phyloP scores from a whole-genome alignment of 2,329 filamentous ascomycete species.

The Colletotrichum gigasporum region DNA sequence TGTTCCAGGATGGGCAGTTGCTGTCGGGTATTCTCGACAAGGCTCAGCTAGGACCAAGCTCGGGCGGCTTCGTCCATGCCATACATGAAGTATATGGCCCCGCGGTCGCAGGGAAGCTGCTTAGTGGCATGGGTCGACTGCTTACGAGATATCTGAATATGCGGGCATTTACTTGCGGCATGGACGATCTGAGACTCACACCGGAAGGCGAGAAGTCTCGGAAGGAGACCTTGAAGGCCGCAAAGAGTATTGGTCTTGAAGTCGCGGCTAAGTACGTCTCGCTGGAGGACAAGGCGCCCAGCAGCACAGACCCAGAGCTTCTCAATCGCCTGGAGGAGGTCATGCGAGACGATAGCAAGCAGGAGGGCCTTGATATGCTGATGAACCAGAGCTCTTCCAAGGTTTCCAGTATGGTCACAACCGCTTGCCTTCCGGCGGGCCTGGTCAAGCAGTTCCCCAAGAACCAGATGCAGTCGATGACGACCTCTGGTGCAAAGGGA shows the following conservation, averaged over 20 bases:
- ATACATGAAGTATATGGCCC: slow-evolving; percentile 95
- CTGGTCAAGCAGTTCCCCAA: slow-evolving; percentile 92
- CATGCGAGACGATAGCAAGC: slow-evolving; percentile 89
- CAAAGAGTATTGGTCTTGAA: slow-evolving; percentile 76
- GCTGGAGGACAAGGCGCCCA: slow-evolving; percentile 70
- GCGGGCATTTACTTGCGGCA: slow-evolving; percentile 95
- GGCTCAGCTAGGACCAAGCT: slow-evolving; percentile 88
- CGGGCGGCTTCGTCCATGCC: slow-evolving; percentile 88
- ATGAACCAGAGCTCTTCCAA: slow-evolving; percentile 76
- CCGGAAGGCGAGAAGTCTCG: slow-evolving; percentile 78
- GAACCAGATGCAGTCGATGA: slow-evolving; percentile 99
- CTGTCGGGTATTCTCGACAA: slow-evolving; percentile 95
- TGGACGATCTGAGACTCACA: slow-evolving; percentile 93
- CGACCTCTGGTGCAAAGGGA: slow-evolving; percentile 94
- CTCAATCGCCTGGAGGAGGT: slow-evolving; percentile 86
- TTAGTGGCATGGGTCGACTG: slow-evolving; percentile 89
- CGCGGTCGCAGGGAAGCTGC: slow-evolving; percentile 82
- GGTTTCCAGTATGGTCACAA: slow-evolving; percentile 83
- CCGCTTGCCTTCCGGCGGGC: slow-evolving; percentile 80
- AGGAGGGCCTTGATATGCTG: slow-evolving; percentile 87
- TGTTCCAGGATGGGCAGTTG: slow-evolving; percentile 88
- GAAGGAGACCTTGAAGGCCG: slow-evolving; percentile 72
- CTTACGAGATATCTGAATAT: slow-evolving; percentile 92
- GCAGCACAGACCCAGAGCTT: slow-evolving; percentile 76
- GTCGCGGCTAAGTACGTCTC: slow-evolving; percentile 91